Percentiles rank a stretch among this genome's conserved stretches.
phyloP scores from a whole-genome alignment of 108 stramenopile species.

The Skeletonema costatum region DNA sequence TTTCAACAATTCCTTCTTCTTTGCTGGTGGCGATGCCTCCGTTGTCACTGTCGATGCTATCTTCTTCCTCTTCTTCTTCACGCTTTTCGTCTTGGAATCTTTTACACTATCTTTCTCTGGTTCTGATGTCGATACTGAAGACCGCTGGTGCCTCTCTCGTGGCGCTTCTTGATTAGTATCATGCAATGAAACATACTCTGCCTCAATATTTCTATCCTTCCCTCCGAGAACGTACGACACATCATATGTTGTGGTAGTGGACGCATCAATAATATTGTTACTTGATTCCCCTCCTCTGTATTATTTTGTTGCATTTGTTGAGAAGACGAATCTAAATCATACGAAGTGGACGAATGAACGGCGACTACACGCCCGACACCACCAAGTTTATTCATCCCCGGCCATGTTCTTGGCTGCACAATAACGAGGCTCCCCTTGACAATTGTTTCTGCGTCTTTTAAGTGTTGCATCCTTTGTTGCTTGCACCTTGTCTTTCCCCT shows the following conservation, averaged over 20 bases:
- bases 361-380: neutral
- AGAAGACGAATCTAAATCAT: neutral
- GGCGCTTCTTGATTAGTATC: neutral
- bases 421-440: neutral
- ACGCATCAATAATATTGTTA: slow-evolving; percentile 1
- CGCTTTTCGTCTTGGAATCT: neutral
- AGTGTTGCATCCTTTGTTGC: neutral
- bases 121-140: neutral
- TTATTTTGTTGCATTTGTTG: neutral
- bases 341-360: neutral
- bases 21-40: neutral
- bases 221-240: slow-evolving; percentile 72
- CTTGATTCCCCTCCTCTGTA: neutral
- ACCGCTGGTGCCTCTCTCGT: neutral
- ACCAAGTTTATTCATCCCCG: slow-evolving; percentile 6
- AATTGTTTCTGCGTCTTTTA: neutral
- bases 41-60: neutral
- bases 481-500: neutral
- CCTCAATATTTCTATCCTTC: slow-evolving; percentile 59
- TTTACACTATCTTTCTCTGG: neutral
- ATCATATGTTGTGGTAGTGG: slow-evolving; percentile 43
- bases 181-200: slow-evolving; percentile 41
- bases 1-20: neutral
- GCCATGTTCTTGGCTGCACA: neutral
- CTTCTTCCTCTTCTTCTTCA: neutral